Evolutionary conservation across 352 stramenopile genomes (phyloP).

Genomic region (Pythium aphanidermatum): DNA sequence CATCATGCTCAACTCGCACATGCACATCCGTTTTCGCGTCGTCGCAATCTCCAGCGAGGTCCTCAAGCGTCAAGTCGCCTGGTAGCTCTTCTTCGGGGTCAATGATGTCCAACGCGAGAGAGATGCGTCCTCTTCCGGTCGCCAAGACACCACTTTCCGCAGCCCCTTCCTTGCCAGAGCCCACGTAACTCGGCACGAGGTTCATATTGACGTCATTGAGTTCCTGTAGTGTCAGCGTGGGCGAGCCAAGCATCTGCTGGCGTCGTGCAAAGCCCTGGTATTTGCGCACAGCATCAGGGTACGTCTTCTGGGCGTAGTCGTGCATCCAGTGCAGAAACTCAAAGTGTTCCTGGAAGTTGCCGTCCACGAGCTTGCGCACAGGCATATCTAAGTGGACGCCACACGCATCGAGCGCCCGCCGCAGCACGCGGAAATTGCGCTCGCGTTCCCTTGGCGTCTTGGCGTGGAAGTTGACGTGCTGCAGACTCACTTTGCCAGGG

Average conservation of each 20-base stretch:
- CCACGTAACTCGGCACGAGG: conserved; percentile 53
- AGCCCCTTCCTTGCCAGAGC: conserved; percentile 13
- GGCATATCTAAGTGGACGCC: conserved; percentile 66
- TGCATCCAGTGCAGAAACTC: conserved; percentile 81
- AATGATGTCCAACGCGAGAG: conserved; percentile 7
- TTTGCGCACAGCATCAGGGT: conserved; percentile 44
- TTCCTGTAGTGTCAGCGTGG: conserved; percentile 22
- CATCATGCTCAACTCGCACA: not conserved
- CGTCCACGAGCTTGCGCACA: conserved; percentile 54
- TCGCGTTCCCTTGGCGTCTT: conserved; percentile 46
- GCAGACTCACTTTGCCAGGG: conserved; percentile 53
- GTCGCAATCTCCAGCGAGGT: not conserved
- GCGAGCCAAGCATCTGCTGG: conserved; percentile 29
- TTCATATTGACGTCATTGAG: conserved; percentile 45
- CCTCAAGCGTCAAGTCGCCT: conserved; percentile 11
- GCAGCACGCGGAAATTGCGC: conserved; percentile 55
- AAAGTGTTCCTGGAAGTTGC: conserved; percentile 78
- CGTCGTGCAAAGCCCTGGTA: conserved; percentile 52
- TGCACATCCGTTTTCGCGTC: not conserved
- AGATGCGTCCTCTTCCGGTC: not conserved
- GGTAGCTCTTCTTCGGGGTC: conserved; percentile 11
- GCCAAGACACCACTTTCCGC: not conserved
- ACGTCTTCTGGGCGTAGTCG: conserved; percentile 72
- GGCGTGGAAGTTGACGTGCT: conserved; percentile 56
- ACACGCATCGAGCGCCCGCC: conserved; percentile 46